Evolutionary conservation across 192 early-diverging fungal species (phyloP), one percentile per base, ranked within the genome.

Genomic region (Oehlia diaphana): DNA sequence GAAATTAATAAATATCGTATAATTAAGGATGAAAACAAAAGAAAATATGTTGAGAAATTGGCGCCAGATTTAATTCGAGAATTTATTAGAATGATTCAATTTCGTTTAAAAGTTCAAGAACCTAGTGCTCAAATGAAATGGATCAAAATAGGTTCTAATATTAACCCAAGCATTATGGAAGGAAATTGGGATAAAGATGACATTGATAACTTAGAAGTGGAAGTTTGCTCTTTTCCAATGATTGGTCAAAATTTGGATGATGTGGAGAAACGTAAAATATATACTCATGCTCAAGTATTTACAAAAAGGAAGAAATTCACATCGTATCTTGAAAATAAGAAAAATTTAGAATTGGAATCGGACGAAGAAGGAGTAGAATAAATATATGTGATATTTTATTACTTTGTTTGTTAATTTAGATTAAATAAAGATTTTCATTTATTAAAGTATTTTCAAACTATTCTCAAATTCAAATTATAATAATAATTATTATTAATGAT

Each of bases 1-100:
- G 31, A 26, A 31, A 66, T 66, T 9, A 66, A 66, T 66, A 26
- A 66, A 66, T 66, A 66, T 31, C 64, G 64, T 66, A 66, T 33
- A 33, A 66, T 66, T 35, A 66, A 66, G 16, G 14, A 66, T 33
- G 28, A 10, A 0, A 16, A 2, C 2, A 66, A 35, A 21, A 66
- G 3, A 66, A 3, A 0, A 35, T 13, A 33, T 7, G n/a, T 66
- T 14, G 64, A 66, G 28, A 66, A 66, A 9, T 9, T 33, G 4
- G 64, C 23, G 5, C 2, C 31, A 33, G 14, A 26, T 33, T 10
- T 66, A 4, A 66, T 66, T 66, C 64, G 64, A 33, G 64, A 66
- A 14, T 26, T 66, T 33, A 33, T 33, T 66, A 66, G 64, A 33
- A 66, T 66, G 16, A 3, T 35, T 66, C 31, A 33, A 2, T 66